phyloP scores from a whole-genome alignment of 371 early-diverging fungal genomes.

The Mortierella sp. region DNA sequence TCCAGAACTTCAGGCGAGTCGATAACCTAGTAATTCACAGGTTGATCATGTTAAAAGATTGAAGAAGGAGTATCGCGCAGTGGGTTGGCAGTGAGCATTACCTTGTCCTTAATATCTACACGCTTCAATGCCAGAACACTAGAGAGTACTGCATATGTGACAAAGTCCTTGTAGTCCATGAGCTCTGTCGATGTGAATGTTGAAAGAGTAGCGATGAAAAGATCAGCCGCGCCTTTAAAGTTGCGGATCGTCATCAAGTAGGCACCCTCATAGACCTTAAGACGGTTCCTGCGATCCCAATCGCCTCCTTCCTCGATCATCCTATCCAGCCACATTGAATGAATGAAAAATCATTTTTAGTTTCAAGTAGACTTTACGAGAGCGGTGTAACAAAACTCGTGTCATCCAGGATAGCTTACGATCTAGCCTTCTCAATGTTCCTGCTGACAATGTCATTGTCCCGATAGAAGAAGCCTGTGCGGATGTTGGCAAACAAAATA shows the following conservation, averaged over 20 bases:
- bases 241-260: constrained; percentile 94
- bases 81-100: constrained; percentile 50
- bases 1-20: constrained; percentile 98
- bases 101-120: constrained; percentile 94
- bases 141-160: constrained; percentile 94
- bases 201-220: constrained; percentile 95
- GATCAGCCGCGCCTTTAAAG: constrained; percentile 92
- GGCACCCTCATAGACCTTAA: constrained; percentile 98
- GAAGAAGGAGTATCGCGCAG: too few species aligned
- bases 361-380: background rate
- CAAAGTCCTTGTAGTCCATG: constrained; percentile 97
- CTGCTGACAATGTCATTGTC: constrained; percentile 85
- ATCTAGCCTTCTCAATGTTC: constrained; percentile 85
- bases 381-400: background rate
- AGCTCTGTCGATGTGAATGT: constrained; percentile 98
- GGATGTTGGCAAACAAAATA: constrained; percentile 90
- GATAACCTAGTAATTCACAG: constrained; percentile 70
- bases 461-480: constrained; percentile 95
- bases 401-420: constrained; percentile 39
- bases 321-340: constrained; percentile 49
- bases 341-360: background rate
- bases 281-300: constrained; percentile 99
- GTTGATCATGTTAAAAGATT: background rate
- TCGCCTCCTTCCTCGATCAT: constrained; percentile 98
- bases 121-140: constrained; percentile 92